phyloP scores from a whole-genome alignment of 371 early-diverging fungal species.

The Choanephora cucurbitarum region DNA sequence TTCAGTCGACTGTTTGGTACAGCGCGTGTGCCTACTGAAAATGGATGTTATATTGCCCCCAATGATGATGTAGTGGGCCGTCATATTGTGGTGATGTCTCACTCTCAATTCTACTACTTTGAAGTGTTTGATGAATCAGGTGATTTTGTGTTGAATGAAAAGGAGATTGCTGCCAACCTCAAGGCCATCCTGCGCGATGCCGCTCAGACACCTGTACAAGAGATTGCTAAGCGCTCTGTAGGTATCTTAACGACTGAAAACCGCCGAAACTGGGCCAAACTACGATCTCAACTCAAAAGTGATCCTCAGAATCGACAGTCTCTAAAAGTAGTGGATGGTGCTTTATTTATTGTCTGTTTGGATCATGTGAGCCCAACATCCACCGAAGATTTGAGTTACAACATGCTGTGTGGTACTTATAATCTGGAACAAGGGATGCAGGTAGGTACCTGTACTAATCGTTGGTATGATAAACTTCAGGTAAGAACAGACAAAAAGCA shows the following conservation, averaged over 20 bases:
- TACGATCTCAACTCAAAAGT: slow-evolving; percentile 40
- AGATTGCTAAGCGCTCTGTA: slow-evolving; percentile 55
- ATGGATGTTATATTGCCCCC: slow-evolving; percentile 54
- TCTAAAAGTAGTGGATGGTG: slow-evolving; percentile 64
- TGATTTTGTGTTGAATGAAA: slow-evolving; percentile 42
- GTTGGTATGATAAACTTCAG: slow-evolving; percentile 66
- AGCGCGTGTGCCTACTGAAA: slow-evolving; percentile 60
- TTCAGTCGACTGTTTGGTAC: slow-evolving; percentile 64
- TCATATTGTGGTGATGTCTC: slow-evolving; percentile 68
- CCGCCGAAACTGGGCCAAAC: slow-evolving; percentile 73
- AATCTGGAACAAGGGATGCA: slow-evolving; percentile 54
- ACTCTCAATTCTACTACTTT: slow-evolving; percentile 68
- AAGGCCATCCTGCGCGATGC: slow-evolving; percentile 48
- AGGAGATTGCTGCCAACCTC: slow-evolving; percentile 52
- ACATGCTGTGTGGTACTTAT: slow-evolving; percentile 63
- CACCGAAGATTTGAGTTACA: slow-evolving; percentile 50
- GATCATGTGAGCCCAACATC: slow-evolving; percentile 64
- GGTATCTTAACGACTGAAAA: slow-evolving; percentile 72
- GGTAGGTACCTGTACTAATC: slow-evolving; percentile 61
- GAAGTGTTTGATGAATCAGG: slow-evolving; percentile 63
- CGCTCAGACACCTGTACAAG: slow-evolving; percentile 34
- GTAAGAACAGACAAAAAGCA: slow-evolving; percentile 24
- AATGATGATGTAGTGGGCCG: slow-evolving; percentile 34
- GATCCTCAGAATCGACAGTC: slow-evolving; percentile 59
- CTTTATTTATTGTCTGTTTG: slow-evolving; percentile 82